A percentile compares a stretch with the other conserved stretches of the same genome.
These are phyloP conservation scores for Parathielavia hyrcaniae DNA, from an alignment of 495 filamentous ascomycete genomes.

Conservation along the genomic window DNA sequence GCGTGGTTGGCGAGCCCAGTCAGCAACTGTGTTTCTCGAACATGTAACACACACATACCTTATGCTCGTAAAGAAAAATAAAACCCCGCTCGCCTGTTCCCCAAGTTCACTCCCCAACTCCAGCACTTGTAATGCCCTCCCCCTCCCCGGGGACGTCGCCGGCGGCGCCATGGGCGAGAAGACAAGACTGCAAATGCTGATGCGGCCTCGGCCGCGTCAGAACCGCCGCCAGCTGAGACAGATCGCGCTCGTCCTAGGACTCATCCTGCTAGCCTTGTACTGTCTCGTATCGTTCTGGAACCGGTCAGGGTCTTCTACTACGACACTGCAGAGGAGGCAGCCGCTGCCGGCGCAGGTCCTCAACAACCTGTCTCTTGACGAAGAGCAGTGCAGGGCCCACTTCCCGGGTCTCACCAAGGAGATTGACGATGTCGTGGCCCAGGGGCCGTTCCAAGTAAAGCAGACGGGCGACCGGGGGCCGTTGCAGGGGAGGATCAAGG, in stretches of 20 bases:
- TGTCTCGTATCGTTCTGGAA: slow-evolving; percentile 33
- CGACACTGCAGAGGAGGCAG: neutral
- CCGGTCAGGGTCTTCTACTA: slow-evolving; percentile 10
- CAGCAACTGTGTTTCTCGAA: too few species aligned
- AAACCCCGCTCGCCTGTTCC: neutral
- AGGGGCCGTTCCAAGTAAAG: slow-evolving; percentile 41
- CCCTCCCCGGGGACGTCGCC: neutral
- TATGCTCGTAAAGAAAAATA: too few species aligned
- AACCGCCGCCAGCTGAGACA: slow-evolving; percentile 35
- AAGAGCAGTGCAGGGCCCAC: slow-evolving; percentile 35
- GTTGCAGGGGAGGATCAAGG: slow-evolving; percentile 38
- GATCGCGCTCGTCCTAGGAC: slow-evolving; percentile 25
- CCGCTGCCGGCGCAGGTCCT: slow-evolving; percentile 28
- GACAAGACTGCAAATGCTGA: slow-evolving; percentile 4
- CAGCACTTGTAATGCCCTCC: neutral
- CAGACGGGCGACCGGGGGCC: slow-evolving; percentile 36
- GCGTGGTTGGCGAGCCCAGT: too few species aligned
- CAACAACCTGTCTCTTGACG: slow-evolving; percentile 38
- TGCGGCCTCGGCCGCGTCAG: slow-evolving; percentile 19
- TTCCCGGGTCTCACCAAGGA: slow-evolving; percentile 45
- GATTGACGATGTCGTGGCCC: slow-evolving; percentile 40
- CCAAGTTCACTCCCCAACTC: neutral
- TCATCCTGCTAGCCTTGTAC: slow-evolving; percentile 34
- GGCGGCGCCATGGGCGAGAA: slow-evolving; percentile 19
- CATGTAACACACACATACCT: too few species aligned